Evolutionary conservation across 106 monocot genomes (phyloP).

Genomic region (Dendrobium officinale): DNA sequence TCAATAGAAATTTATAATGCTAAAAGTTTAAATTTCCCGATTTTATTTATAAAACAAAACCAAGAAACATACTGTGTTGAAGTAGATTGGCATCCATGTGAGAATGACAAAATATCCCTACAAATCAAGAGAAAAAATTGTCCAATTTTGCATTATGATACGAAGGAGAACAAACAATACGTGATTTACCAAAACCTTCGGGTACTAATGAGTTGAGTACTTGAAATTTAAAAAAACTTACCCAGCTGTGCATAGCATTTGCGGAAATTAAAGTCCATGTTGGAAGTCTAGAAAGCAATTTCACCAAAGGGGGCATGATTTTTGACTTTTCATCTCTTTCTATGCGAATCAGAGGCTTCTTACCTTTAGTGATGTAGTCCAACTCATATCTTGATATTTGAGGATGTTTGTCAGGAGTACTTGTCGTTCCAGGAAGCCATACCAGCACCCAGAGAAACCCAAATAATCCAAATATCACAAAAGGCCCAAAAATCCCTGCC

Average conservation of each 20-base stretch:
- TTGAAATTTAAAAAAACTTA: slow-evolving; percentile 22
- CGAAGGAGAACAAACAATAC: background rate
- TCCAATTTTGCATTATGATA: background rate
- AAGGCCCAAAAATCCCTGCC: slow-evolving; percentile 83
- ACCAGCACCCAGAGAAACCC: slow-evolving; percentile 89
- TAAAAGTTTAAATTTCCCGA: slow-evolving; percentile 2
- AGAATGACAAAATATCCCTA: slow-evolving; percentile 97
- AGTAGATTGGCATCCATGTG: slow-evolving; percentile 97
- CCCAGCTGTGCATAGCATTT: slow-evolving; percentile 99
- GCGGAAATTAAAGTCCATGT: slow-evolving; percentile 96
- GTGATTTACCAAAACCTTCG: background rate
- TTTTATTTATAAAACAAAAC: background rate
- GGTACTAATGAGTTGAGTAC: background rate
- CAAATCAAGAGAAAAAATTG: slow-evolving; percentile 9
- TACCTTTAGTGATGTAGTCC: slow-evolving; percentile 46
- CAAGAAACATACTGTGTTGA: slow-evolving; percentile 65
- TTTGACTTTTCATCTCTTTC: slow-evolving; percentile 18
- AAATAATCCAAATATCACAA: slow-evolving; percentile 90
- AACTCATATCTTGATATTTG: slow-evolving; percentile 77
- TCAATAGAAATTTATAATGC: background rate
- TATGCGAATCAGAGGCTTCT: slow-evolving; percentile 15
- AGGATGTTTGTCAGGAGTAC: slow-evolving; percentile 56
- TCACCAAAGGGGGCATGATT: slow-evolving; percentile 67
- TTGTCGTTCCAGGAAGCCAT: slow-evolving; percentile 68
- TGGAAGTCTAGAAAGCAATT: slow-evolving; percentile 76